Evolutionary conservation across 2,329 filamentous ascomycete genomes (phyloP), one percentile per base, ranked within the genome.

Genomic region (Pyrenochaeta sp.): DNA sequence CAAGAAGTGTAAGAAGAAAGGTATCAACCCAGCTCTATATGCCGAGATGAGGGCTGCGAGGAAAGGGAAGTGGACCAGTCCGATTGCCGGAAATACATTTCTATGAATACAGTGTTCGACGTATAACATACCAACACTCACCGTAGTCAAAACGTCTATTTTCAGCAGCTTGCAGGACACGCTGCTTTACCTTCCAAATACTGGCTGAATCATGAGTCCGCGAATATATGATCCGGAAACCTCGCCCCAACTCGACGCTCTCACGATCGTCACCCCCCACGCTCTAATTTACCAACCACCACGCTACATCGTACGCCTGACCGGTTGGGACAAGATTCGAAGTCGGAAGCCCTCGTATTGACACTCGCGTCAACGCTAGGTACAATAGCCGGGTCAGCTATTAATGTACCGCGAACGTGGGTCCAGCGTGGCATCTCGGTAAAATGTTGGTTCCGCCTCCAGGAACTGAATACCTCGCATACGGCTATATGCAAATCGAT

Each of bases 21-120:
- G 81, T 1, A 79, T 83, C 61, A 81, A 83, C 57, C 80, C 80
- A 13, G 72, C 77, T 9, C 58, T 82, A 48, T 82, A 79, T 58
- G 76, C 79, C 13, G 81, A 83, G 67, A 83, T 83, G 80, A 79
- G 80, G 61, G 78, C 79, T 27, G 78, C 77, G 24, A 73, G 74
- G 51, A 79, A 78, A 52, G 77, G 79, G 1, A 70, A 72, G 66
- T 74, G 73, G 68, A 65, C 69, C n/a, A 75, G 72, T 60, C 71
- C 73, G 4, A 72, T 77, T 47, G 69, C 66, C 19, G 74, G 74
- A 6, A 77, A 75, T 47, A 74, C 73, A 15, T 72, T 76, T 43
- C 50, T 77, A n/a, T 66, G 32, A 54, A 40, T 30, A 28, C 13
- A 47, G 43, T 46, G 19, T 27, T 32, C 22, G 9, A 25, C 8